These are phyloP conservation scores for Cladobotryum protrusum DNA, from an alignment of 2,329 filamentous ascomycete genomes.

Conservation along the genomic window DNA sequence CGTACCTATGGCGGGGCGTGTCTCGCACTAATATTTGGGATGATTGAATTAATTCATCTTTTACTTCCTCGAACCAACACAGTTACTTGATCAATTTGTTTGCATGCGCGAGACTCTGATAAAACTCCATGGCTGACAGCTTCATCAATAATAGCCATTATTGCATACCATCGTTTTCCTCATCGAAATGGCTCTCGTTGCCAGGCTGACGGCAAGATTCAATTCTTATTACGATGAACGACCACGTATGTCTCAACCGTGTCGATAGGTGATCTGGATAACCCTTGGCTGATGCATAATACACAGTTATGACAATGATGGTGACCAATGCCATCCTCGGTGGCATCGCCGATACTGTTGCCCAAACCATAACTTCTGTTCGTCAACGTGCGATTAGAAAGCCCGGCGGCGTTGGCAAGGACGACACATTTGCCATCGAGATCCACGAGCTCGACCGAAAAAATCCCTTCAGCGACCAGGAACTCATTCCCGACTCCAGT, in stretches of 20 bases:
- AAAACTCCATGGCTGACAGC: slow-evolving; percentile 15
- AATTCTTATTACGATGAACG: slow-evolving; percentile 90
- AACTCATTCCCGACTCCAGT: slow-evolving; percentile 59
- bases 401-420: slow-evolving; percentile 50
- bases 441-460: slow-evolving; percentile 82
- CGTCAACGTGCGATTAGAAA: slow-evolving; percentile 62
- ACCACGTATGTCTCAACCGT: slow-evolving; percentile 53
- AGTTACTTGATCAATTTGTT: too few species aligned
- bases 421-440: slow-evolving; percentile 76
- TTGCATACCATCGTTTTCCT: slow-evolving; percentile 79
- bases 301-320: slow-evolving; percentile 89
- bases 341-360: slow-evolving; percentile 93
- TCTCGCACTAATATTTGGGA: too few species aligned
- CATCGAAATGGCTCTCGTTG: slow-evolving; percentile 81
- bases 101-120: too few species aligned
- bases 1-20: too few species aligned
- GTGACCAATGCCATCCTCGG: slow-evolving; percentile 94
- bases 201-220: slow-evolving; percentile 77
- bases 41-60: too few species aligned
- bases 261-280: not conserved
- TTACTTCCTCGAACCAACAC: too few species aligned
- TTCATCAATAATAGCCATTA: slow-evolving; percentile 59
- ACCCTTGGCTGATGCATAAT: not conserved
- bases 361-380: slow-evolving; percentile 84
- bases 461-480: slow-evolving; percentile 58